Conservation (phyloP, 257 asterid species). For the Solanum tacnaense region DNA sequence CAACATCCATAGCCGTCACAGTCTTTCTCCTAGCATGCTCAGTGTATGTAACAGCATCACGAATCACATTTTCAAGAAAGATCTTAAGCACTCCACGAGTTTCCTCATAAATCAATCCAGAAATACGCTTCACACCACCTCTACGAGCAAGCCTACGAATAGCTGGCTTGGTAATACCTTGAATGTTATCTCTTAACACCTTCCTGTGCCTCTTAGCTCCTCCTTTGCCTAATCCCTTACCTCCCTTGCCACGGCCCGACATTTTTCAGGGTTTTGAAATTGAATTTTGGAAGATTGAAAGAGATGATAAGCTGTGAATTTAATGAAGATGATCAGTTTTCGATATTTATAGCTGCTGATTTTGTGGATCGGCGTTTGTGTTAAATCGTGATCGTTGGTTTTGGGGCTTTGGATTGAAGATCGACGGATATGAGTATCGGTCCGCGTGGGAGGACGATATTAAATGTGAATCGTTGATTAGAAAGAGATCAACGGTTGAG, state of each 20-base stretch:
- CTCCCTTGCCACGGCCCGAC: constrained; percentile 25
- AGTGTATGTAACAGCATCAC: constrained; percentile 13
- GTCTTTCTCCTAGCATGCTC: constrained; percentile 16
- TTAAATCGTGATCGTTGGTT: constrained; percentile 5
- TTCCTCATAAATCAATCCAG: constrained; percentile 9
- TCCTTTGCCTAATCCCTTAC: constrained; percentile 12
- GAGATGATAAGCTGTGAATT: too few relatives aligned
- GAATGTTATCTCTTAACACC: constrained; percentile 6
- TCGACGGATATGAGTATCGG: neutral
- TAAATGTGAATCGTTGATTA: neutral
- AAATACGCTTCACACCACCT: constrained; percentile 11
- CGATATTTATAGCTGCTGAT: neutral
- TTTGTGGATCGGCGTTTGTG: neutral
- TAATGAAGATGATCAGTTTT: fast-evolving
- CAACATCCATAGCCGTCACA: constrained; percentile 15
- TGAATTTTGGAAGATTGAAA: neutral
- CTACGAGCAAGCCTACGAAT: constrained; percentile 8
- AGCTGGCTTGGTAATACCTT: constrained; percentile 9
- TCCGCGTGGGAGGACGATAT: neutral
- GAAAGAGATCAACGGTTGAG: neutral
- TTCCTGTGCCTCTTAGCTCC: constrained; percentile 15
- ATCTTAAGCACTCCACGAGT: constrained; percentile 4
- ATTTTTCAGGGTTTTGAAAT: constrained; percentile 1
- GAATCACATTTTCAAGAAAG: constrained; percentile 6
- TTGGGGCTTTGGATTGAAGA: neutral